phyloP scores from a whole-genome alignment of 2,329 filamentous ascomycete genomes.

The Hymenoscyphus fraxineus region DNA sequence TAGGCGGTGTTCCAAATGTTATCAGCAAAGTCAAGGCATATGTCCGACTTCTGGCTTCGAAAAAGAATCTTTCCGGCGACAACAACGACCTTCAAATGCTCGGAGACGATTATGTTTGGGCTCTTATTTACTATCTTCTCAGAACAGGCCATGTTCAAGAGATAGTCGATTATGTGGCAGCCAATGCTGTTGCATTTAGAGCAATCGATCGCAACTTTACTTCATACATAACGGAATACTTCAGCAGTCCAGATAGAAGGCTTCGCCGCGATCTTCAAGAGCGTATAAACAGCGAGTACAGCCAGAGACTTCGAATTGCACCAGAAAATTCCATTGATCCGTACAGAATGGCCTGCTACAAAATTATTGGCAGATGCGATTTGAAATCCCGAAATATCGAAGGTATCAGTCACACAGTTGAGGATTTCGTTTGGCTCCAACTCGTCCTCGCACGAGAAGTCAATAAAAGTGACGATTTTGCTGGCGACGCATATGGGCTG shows the following conservation, averaged over 20 bases:
- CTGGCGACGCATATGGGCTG: constrained; percentile 62
- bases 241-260: constrained; percentile 69
- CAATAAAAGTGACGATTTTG: constrained; percentile 60
- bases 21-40: constrained; percentile 91
- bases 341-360: constrained; percentile 96
- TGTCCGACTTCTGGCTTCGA: constrained; percentile 72
- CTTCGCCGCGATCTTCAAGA: constrained; percentile 77
- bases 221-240: constrained; percentile 82
- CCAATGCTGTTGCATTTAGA: constrained; percentile 75
- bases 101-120: constrained; percentile 85
- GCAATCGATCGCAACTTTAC: constrained; percentile 88
- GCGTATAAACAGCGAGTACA: constrained; percentile 86
- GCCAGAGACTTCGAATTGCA: constrained; percentile 76
- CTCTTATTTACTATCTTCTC: constrained; percentile 86
- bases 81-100: constrained; percentile 76
- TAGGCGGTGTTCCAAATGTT: constrained; percentile 83
- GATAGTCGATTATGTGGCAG: constrained; percentile 80
- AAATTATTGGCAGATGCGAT: constrained; percentile 82
- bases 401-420: constrained; percentile 53
- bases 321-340: constrained; percentile 87
- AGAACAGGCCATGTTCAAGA: constrained; percentile 80
- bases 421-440: constrained; percentile 71
- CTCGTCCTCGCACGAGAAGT: constrained; percentile 66
- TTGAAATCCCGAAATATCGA: constrained; percentile 61
- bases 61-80: constrained; percentile 81